Evolutionary conservation across 2,329 filamentous ascomycete species (phyloP).

Genomic region (Botryosphaeria dothidea): DNA sequence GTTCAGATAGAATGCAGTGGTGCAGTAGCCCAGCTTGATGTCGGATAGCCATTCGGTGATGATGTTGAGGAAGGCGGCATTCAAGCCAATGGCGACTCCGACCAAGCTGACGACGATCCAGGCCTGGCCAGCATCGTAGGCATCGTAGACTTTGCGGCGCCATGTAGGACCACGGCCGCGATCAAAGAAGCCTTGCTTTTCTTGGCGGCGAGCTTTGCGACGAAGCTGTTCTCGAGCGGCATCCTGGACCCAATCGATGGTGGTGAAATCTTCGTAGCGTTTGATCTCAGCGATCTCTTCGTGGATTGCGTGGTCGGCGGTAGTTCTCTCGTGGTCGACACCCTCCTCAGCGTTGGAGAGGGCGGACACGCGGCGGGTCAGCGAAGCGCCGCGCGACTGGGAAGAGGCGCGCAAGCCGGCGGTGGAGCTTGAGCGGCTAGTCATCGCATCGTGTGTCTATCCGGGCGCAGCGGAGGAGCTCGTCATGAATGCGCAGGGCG

Average conservation of each 20-base stretch:
- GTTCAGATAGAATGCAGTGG: slow-evolving; percentile 94
- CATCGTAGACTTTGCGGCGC: slow-evolving; percentile 78
- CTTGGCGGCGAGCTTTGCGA: slow-evolving; percentile 72
- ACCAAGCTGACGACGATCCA: slow-evolving; percentile 98
- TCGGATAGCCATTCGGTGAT: slow-evolving; percentile 96
- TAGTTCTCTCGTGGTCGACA: slow-evolving; percentile 53
- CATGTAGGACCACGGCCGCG: slow-evolving; percentile 70
- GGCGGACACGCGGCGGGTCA: slow-evolving; percentile 68
- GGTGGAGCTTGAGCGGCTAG: slow-evolving; percentile 41
- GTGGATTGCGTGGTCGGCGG: slow-evolving; percentile 71
- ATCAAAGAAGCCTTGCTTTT: slow-evolving; percentile 71
- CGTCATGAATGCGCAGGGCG: slow-evolving; percentile 13
- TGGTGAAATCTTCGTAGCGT: slow-evolving; percentile 98
- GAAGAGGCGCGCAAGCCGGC: slow-evolving; percentile 42
- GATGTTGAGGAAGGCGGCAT: slow-evolving; percentile 91
- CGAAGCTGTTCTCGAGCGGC: slow-evolving; percentile 85
- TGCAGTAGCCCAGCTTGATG: slow-evolving; percentile 94
- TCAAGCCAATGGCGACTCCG: slow-evolving; percentile 87
- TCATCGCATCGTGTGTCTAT: slow-evolving; percentile 44
- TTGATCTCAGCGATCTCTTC: slow-evolving; percentile 98
- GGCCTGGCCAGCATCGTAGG: slow-evolving; percentile 93
- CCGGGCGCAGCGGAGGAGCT: slow-evolving; percentile 1
- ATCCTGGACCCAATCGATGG: slow-evolving; percentile 99
- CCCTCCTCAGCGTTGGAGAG: slow-evolving; percentile 67
- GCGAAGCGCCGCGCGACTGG: slow-evolving; percentile 53